These are phyloP conservation scores for Theileria equi DNA, from an alignment of 169 alveolate genomes.

Conservation along the genomic window DNA sequence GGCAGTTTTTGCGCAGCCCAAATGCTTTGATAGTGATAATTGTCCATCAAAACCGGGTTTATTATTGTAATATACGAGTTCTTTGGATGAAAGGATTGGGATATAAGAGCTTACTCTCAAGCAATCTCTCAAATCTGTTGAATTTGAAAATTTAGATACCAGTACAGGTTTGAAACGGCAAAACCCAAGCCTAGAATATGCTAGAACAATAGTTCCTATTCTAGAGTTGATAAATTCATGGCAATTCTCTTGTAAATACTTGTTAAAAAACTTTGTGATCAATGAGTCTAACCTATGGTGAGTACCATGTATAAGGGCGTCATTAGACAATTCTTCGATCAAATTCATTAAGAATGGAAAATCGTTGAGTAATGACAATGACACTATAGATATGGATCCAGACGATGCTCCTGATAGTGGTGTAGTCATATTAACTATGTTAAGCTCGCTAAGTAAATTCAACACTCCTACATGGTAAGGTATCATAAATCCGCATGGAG, in stretches of 20 bases:
- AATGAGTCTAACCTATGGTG: conserved; percentile 46
- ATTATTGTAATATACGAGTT: conserved; percentile 59
- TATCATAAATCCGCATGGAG: conserved; percentile 71
- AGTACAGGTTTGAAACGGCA: conserved; percentile 37
- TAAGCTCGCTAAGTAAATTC: conserved; percentile 63
- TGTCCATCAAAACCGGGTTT: conserved; percentile 69
- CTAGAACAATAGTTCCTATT: conserved; percentile 55
- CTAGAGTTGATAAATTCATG: conserved; percentile 53
- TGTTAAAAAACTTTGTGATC: conserved; percentile 23
- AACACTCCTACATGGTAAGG: conserved; percentile 72
- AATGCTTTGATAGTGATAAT: conserved; percentile 37
- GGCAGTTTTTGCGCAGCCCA: conserved; percentile 61
- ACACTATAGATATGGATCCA: conserved; percentile 64
- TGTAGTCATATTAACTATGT: conserved; percentile 59
- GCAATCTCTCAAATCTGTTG: conserved; percentile 57
- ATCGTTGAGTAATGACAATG: conserved; percentile 34
- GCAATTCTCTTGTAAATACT: conserved; percentile 43
- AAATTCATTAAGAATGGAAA: conserved; percentile 43
- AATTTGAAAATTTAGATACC: conserved; percentile 49
- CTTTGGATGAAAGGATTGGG: conserved; percentile 62
- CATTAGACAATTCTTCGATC: conserved; percentile 54
- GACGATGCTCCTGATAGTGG: conserved; percentile 74
- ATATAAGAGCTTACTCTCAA: conserved; percentile 70
- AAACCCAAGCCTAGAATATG: conserved; percentile 30
- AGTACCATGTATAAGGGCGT: conserved; percentile 48